Evolutionary conservation across 148 eudicot species (phyloP).

Genomic region (Amaranthus palmeri): DNA sequence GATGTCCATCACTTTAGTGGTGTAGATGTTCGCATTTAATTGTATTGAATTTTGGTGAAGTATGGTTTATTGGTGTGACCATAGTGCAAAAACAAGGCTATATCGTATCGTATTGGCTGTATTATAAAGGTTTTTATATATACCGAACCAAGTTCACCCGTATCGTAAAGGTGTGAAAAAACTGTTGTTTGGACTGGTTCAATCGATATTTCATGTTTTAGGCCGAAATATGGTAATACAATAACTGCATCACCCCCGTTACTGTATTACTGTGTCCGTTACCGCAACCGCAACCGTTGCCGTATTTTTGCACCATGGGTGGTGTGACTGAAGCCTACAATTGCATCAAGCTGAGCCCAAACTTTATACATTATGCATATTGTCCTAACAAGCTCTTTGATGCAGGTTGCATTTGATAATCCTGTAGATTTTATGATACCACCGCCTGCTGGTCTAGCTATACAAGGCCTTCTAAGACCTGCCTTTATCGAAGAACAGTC

Average conservation of each 20-base stretch:
- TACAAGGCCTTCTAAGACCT: constrained; percentile 86
- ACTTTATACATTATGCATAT: not conserved
- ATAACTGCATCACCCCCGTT: too few species aligned
- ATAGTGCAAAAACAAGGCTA: too few species aligned
- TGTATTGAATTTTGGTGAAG: not conserved
- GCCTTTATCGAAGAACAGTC: constrained; percentile 77
- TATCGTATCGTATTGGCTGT: too few species aligned
- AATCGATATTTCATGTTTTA: too few species aligned
- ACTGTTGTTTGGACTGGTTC: too few species aligned
- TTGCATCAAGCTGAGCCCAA: not conserved
- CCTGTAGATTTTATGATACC: constrained; percentile 86
- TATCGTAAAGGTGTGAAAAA: too few species aligned
- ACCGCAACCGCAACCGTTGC: too few species aligned
- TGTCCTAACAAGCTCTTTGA: not conserved
- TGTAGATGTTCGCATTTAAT: constrained; percentile 4
- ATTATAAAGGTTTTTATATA: too few species aligned
- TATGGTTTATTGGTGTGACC: not conserved
- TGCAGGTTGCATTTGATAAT: constrained; percentile 61
- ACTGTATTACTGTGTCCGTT: too few species aligned
- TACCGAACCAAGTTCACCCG: too few species aligned
- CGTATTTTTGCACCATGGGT: not conserved
- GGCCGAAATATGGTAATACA: too few species aligned
- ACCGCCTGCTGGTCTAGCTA: constrained; percentile 79
- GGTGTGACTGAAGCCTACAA: not conserved
- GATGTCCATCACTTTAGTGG: not conserved